Evolutionary conservation across 2,329 filamentous ascomycete genomes (phyloP), one percentile per base, ranked within the genome.

Genomic region (Teratosphaeriaceae sp.): DNA sequence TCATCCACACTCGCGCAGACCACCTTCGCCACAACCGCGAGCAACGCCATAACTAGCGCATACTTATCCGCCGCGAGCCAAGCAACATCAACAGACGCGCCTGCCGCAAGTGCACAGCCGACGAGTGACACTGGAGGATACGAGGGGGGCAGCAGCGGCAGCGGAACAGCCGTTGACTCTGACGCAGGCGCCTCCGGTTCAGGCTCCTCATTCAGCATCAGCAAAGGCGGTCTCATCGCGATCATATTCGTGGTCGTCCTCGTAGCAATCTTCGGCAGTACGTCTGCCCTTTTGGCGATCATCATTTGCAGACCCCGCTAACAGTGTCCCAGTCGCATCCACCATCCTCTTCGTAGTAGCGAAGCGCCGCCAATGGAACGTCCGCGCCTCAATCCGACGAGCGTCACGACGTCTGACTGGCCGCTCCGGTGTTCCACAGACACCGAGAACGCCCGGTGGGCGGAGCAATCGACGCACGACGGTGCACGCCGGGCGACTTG

Each of bases 361-460:
- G 42, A 92, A 92, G 72, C 88, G 87, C 68, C 79, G 82, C 36
- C 85, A 89, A 64, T 92, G 87, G 87, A 84, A 81, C 52, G 71
- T 92, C 52, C 78, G 81, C 45, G 79, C 85, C 60, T 84, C 74
- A 22, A 72, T 94, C 44, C 76, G 82, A 43, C 78, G 77, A 50
- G 88, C 85, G 1, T 71, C 69, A 13, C 64, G 68, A 33, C 66
- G 68, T 20, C 46, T 72, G 34, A 71, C 69, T 1, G 67, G 66
- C 16, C 65, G 67, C 37, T 56, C 64, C 67, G 38, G 56, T 58
- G 40, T 55, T 57, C 36, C 45, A 45, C 8, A 16, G 38, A 16
- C 41, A 13, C 40, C 19, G 9, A 18, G 42, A 15, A 39, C n/a
- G 16, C 20, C 18, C 16, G 38, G n/a, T n/a, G n/a, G 43, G 20